phyloP scores from a whole-genome alignment of 2,329 filamentous ascomycete genomes.

The Chaetomiaceae sp. region DNA sequence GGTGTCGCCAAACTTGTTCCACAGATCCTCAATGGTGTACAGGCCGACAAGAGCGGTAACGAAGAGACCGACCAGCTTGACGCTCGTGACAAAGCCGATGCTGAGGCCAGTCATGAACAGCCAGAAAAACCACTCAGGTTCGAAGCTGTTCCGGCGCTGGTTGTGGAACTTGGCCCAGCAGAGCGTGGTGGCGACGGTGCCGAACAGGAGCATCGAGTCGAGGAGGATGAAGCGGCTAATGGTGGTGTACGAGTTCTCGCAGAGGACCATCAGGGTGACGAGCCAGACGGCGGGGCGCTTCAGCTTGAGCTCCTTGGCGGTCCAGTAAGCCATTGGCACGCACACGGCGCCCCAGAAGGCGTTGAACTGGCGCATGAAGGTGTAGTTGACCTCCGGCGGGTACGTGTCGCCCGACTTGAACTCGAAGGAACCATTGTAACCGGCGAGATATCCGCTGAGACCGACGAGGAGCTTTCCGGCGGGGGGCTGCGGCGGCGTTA shows the following conservation, averaged over 20 bases:
- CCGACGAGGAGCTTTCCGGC: slow-evolving; percentile 98
- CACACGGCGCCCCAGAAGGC: slow-evolving; percentile 89
- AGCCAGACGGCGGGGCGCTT: slow-evolving; percentile 87
- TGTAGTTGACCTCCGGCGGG: slow-evolving; percentile 89
- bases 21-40: slow-evolving; percentile 94
- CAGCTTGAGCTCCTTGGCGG: slow-evolving; percentile 84
- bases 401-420: slow-evolving; percentile 99
- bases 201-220: slow-evolving; percentile 97
- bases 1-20: slow-evolving; percentile 94
- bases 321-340: slow-evolving; percentile 92
- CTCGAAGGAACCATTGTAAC: slow-evolving; percentile 98
- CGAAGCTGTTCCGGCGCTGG: slow-evolving; percentile 79
- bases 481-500: slow-evolving; percentile 58
- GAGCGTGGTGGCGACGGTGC: slow-evolving; percentile 94
- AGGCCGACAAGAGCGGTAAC: slow-evolving; percentile 90
- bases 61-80: slow-evolving; percentile 97
- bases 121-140: slow-evolving; percentile 91
- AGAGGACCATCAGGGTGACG: slow-evolving; percentile 92
- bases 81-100: slow-evolving; percentile 96
- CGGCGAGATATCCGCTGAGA: slow-evolving; percentile 89
- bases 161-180: slow-evolving; percentile 98
- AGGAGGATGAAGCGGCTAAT: slow-evolving; percentile 98
- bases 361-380: slow-evolving; percentile 98
- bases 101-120: slow-evolving; percentile 88
- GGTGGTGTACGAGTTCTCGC: slow-evolving; percentile 98